Evolutionary conservation across 768 basidiomycete genomes (phyloP).

Genomic region (Postia placenta): DNA sequence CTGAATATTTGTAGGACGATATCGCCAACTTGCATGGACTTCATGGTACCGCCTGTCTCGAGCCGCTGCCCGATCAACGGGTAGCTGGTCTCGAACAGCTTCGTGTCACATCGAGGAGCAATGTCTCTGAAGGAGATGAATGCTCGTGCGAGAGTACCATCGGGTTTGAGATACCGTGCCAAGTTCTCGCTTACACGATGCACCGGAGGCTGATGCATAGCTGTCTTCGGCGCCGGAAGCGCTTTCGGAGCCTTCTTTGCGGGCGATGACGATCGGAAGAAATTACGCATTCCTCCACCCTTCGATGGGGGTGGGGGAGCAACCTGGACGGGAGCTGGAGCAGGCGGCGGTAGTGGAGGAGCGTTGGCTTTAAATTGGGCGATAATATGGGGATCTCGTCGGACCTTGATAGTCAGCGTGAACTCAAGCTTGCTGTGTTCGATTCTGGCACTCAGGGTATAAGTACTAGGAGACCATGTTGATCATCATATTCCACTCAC

Average conservation of each 20-base stretch:
- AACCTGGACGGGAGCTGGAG: slow-evolving; percentile 24
- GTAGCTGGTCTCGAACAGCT: slow-evolving; percentile 76
- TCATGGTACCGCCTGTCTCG: slow-evolving; percentile 50
- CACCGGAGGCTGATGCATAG: slow-evolving; percentile 22
- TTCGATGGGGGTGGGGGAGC: slow-evolving; percentile 44
- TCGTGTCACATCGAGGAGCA: slow-evolving; percentile 75
- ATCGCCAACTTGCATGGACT: slow-evolving; percentile 75
- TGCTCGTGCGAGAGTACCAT: slow-evolving; percentile 83
- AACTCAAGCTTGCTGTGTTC: slow-evolving; percentile 95
- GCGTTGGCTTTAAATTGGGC: slow-evolving; percentile 65
- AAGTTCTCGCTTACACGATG: slow-evolving; percentile 65
- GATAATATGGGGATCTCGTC: slow-evolving; percentile 79
- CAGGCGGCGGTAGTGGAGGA: slow-evolving; percentile 39
- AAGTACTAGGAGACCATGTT: neutral
- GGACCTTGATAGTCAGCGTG: slow-evolving; percentile 82
- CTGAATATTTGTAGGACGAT: slow-evolving; percentile 88
- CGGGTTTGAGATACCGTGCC: slow-evolving; percentile 75
- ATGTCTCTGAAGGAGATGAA: slow-evolving; percentile 89
- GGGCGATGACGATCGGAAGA: slow-evolving; percentile 64
- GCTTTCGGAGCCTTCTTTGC: slow-evolving; percentile 50
- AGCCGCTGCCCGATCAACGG: slow-evolving; percentile 74
- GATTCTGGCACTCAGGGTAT: slow-evolving; percentile 42
- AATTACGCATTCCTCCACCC: slow-evolving; percentile 59
- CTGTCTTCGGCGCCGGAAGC: slow-evolving; percentile 29
- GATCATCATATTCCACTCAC: too few relatives aligned